Evolutionary conservation across 2,329 filamentous ascomycete species (phyloP).

Genomic region (Verticillium klebahnii): DNA sequence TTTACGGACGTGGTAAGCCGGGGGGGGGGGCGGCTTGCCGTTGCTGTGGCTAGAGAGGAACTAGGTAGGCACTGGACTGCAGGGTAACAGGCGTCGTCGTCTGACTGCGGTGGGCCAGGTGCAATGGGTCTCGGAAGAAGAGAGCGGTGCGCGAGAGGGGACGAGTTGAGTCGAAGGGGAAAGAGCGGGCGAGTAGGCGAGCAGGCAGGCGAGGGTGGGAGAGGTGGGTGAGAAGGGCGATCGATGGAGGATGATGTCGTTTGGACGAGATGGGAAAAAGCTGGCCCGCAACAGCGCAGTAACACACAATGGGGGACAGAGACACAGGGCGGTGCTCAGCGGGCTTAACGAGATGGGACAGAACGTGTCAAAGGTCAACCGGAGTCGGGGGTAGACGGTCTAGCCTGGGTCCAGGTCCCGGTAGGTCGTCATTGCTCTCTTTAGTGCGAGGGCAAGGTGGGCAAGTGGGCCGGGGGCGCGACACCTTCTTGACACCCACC

Average conservation of each 20-base stretch:
- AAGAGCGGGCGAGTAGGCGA: neutral
- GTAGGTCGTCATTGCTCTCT: neutral
- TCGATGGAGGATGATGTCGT: slow-evolving; percentile 3
- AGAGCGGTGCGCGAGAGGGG: neutral
- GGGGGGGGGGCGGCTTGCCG: neutral
- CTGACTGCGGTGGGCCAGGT: neutral
- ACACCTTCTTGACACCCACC: neutral
- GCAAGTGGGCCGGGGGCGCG: neutral
- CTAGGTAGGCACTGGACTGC: neutral
- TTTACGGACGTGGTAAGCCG: neutral
- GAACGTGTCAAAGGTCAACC: neutral
- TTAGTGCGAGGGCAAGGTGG: neutral
- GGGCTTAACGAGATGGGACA: neutral
- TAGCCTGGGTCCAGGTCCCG: neutral
- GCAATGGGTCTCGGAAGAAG: neutral
- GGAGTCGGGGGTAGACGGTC: neutral
- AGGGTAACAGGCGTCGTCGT: neutral
- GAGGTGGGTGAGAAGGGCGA: neutral
- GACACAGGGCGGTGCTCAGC: neutral
- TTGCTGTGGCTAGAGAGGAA: neutral
- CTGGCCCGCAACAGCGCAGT: neutral
- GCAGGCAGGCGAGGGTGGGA: neutral
- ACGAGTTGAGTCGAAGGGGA: neutral
- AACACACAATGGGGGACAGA: neutral
- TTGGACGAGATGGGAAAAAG: neutral